phyloP scores from a whole-genome alignment of 2,329 filamentous ascomycete genomes.

The Arthrobotrys entomopaga region DNA sequence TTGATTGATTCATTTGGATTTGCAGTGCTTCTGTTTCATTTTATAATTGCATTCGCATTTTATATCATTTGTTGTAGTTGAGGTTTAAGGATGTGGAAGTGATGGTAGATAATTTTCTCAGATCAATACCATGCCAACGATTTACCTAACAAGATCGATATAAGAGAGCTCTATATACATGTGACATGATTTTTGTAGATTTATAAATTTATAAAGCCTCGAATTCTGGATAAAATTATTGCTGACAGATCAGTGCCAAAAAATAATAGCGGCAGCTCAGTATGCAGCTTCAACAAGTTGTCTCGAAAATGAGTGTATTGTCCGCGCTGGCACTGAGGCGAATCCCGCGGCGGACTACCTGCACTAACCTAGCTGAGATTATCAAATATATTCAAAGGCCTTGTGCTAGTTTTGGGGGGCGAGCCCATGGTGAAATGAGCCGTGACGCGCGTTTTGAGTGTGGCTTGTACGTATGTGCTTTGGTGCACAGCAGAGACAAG shows the following conservation, averaged over 20 bases:
- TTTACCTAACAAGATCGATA: too few relatives aligned
- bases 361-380: neutral
- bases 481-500: too few relatives aligned
- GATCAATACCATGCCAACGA: too few relatives aligned
- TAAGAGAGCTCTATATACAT: too few relatives aligned
- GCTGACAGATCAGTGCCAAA: too few relatives aligned
- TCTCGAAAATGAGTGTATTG: neutral
- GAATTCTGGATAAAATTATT: too few relatives aligned
- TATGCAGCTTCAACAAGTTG: too few relatives aligned
- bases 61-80: neutral
- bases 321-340: neutral
- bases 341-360: slow-evolving; percentile 4
- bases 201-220: too few relatives aligned
- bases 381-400: neutral
- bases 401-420: neutral
- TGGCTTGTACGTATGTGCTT: slow-evolving; percentile 34
- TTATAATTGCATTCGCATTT: neutral
- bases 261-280: too few relatives aligned
- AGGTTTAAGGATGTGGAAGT: neutral
- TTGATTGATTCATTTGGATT: neutral
- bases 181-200: too few relatives aligned
- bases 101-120: too few relatives aligned
- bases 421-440: slow-evolving; percentile 18
- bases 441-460: slow-evolving; percentile 39
- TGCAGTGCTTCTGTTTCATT: neutral